Conservation (phyloP, 257 asterid species). For the Ophiorrhiza pumila region DNA sequence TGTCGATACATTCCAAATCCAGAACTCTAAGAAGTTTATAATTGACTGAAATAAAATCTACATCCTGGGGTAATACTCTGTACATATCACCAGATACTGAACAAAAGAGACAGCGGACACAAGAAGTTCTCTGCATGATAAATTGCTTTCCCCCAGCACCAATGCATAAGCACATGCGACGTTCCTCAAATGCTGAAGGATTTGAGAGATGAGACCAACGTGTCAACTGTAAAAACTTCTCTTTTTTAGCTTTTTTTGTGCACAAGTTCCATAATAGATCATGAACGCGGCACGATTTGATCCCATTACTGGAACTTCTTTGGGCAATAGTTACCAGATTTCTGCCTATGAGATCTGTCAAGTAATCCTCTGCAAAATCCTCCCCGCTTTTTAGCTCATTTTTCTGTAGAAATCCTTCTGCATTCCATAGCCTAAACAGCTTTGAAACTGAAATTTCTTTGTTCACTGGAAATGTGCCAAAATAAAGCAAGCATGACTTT, state of each 20-base stretch:
- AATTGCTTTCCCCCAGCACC: too few species aligned
- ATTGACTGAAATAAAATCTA: not conserved
- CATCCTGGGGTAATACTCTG: not conserved
- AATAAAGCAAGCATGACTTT: conserved; percentile 2
- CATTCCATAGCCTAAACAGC: not conserved
- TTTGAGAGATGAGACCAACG: too few species aligned
- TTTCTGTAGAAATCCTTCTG: not conserved
- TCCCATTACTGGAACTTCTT: not conserved
- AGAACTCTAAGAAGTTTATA: not conserved
- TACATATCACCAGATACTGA: not conserved
- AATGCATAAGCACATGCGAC: too few species aligned
- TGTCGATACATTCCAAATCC: not conserved
- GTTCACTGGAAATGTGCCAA: not conserved
- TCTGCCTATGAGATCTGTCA: not conserved
- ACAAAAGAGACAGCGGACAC: not conserved
- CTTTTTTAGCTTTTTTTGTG: not conserved
- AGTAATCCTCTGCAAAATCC: not conserved
- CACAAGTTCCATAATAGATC: not conserved
- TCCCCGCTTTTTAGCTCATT: not conserved
- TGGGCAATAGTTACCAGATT: not conserved
- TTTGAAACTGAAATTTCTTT: not conserved
- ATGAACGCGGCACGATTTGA: not conserved
- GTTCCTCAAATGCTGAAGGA: not conserved
- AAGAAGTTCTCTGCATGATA: not conserved
- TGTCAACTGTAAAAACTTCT: not conserved